phyloP scores from a whole-genome alignment of 176 grass and related monocot species.

The Zea luxurians region DNA sequence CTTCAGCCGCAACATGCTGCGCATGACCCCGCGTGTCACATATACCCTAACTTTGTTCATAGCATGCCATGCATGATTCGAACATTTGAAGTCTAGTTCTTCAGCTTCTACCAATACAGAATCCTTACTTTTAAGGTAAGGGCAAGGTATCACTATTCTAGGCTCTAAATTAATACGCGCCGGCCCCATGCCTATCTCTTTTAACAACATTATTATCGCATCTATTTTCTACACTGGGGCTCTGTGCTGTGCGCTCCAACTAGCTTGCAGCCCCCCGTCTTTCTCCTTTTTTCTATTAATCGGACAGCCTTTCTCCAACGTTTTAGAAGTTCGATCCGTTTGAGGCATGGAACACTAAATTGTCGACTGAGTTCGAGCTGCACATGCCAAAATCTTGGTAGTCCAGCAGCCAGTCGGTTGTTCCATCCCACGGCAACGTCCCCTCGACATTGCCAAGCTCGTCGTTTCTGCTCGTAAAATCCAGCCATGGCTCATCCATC shows the following conservation, averaged over 20 bases:
- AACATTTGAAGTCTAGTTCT: neutral
- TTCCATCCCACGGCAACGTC: slow-evolving; percentile 29
- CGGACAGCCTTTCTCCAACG: neutral
- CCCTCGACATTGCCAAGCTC: neutral
- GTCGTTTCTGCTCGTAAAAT: slow-evolving; percentile 16
- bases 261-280: neutral
- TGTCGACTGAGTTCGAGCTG: slow-evolving; percentile 19
- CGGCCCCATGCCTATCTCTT: neutral
- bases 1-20: too few species aligned
- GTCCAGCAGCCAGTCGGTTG: slow-evolving; percentile 78
- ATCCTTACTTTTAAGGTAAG: slow-evolving; percentile 9
- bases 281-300: neutral
- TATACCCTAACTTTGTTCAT: neutral
- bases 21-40: too few species aligned
- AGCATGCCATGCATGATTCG: neutral
- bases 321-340: slow-evolving; percentile 29
- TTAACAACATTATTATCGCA: neutral
- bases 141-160: slow-evolving; percentile 2
- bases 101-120: slow-evolving; percentile 17
- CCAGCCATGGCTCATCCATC: slow-evolving; percentile 53
- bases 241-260: neutral
- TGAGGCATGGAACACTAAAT: slow-evolving; percentile 24
- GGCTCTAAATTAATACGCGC: too few species aligned
- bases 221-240: neutral
- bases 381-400: slow-evolving; percentile 53